A percentile compares a stretch with the other conserved stretches of the same genome.
Conservation (phyloP, 768 basidiomycete species). For the Suillus discolor region DNA sequence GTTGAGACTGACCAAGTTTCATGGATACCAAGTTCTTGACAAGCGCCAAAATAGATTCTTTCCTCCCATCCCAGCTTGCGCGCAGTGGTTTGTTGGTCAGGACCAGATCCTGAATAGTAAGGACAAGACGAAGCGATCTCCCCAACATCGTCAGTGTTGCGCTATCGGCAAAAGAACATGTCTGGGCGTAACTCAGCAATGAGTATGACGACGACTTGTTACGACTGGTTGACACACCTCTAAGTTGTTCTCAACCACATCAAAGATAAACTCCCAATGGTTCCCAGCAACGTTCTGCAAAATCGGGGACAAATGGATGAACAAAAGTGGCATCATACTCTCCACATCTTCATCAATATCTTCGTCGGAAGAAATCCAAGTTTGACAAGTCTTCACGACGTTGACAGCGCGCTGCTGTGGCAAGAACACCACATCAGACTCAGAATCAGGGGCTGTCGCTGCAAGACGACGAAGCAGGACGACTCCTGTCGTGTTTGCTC, state of each 20-base stretch:
- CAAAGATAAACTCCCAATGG: conserved; percentile 95
- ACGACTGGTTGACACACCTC: conserved; percentile 56
- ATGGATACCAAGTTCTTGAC: conserved; percentile 61
- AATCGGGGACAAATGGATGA: conserved; percentile 79
- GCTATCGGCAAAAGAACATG: conserved; percentile 58
- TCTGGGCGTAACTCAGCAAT: conserved; percentile 38
- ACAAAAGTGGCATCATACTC: conserved; percentile 72
- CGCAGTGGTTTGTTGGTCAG: conserved; percentile 73
- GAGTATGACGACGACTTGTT: neutral
- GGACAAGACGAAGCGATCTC: conserved; percentile 68
- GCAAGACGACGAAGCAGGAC: conserved; percentile 66
- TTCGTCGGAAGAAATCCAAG: conserved; percentile 72
- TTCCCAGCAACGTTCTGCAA: conserved; percentile 82
- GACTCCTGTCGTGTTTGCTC: conserved; percentile 73
- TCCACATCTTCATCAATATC: conserved; percentile 80
- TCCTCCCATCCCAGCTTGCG: conserved; percentile 65
- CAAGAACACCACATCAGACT: conserved; percentile 82
- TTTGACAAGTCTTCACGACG: conserved; percentile 79
- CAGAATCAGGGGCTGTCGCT: conserved; percentile 73
- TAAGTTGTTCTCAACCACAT: conserved; percentile 83
- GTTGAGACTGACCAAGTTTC: neutral
- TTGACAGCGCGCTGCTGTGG: conserved; percentile 86
- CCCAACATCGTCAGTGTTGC: conserved; percentile 63
- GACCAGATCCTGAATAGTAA: conserved; percentile 68
- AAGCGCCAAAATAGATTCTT: conserved; percentile 51